Percentiles rank a stretch among this genome's conserved stretches.
These are phyloP conservation scores for Xylariaceae sp. DNA, from an alignment of 2,329 filamentous ascomycete species.

Conservation along the genomic window DNA sequence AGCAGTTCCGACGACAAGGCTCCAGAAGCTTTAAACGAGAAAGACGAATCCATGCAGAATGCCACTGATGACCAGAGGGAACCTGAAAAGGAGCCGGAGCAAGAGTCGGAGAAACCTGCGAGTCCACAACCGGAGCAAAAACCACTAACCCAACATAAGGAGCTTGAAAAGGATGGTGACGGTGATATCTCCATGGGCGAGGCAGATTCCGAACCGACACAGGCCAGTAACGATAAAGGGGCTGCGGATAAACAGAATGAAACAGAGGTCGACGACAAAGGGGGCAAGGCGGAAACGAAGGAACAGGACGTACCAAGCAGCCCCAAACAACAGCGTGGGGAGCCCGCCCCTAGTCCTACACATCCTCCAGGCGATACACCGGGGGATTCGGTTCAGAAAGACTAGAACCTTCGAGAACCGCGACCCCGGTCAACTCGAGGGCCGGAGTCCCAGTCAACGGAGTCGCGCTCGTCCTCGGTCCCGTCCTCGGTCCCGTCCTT, in stretches of 20 bases:
- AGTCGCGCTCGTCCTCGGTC: no score
- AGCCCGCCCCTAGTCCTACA: no score
- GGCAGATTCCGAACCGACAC: no score
- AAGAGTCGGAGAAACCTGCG: conserved; percentile 13
- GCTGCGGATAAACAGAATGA: conserved; percentile 28
- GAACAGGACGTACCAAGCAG: no score
- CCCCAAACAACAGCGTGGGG: no score
- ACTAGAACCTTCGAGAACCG: neutral
- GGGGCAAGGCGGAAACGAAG: conserved; percentile 8
- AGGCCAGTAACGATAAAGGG: no score
- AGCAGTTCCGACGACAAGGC: conserved; percentile 5
- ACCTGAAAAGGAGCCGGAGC: conserved; percentile 8
- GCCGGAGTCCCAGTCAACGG: neutral
- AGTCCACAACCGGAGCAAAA: conserved; percentile 16
- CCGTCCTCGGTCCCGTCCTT: no score
- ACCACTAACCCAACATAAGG: conserved; percentile 18
- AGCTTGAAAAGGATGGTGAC: conserved; percentile 41
- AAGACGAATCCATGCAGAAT: conserved; percentile 22
- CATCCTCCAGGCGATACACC: no score
- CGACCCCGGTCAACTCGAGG: neutral
- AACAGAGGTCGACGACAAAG: conserved; percentile 25
- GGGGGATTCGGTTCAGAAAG: neutral
- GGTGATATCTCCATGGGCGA: no score
- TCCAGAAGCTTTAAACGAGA: conserved; percentile 8
- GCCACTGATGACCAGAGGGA: conserved; percentile 5